These are phyloP conservation scores for Ustilago bromivora DNA, from an alignment of 1,284 basidiomycete genomes.

Conservation along the genomic window DNA sequence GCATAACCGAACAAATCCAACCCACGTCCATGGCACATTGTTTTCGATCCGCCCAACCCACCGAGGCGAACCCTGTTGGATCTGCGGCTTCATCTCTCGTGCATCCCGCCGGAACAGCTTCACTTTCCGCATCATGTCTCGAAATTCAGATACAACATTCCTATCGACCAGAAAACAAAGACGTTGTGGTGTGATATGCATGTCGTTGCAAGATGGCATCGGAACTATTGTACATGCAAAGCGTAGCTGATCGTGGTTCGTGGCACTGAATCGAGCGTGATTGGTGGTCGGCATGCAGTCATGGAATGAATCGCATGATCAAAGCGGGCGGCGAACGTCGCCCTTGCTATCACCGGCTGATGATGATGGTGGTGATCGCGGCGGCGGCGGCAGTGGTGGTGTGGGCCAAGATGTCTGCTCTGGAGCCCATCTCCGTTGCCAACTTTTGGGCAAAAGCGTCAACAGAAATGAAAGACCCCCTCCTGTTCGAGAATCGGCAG, in stretches of 20 bases:
- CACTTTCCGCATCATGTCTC: not conserved
- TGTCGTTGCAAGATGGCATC: not conserved
- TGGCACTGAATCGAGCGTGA: not conserved
- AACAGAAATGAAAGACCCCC: conserved; percentile 27
- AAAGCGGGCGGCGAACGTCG: not conserved
- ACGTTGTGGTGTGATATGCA: not conserved
- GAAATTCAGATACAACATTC: not conserved
- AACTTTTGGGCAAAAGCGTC: conserved; percentile 36
- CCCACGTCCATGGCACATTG: not conserved
- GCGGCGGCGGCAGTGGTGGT: not conserved
- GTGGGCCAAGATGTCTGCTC: conserved; percentile 1
- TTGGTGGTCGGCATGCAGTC: not conserved
- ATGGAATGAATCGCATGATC: not conserved
- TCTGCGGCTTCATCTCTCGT: not conserved
- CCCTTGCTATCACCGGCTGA: not conserved
- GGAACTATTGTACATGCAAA: conserved; percentile 4
- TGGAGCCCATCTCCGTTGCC: conserved; percentile 33
- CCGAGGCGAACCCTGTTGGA: not conserved
- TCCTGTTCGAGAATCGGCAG: conserved; percentile 3
- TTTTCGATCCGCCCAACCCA: not conserved
- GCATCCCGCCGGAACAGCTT: not conserved
- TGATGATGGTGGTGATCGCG: not conserved
- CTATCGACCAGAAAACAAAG: not conserved
- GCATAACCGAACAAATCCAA: conserved; percentile 1
- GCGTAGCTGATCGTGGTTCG: not conserved